Evolutionary conservation across 345 rosid species (phyloP).

Genomic region (Salix arbutifolia): DNA sequence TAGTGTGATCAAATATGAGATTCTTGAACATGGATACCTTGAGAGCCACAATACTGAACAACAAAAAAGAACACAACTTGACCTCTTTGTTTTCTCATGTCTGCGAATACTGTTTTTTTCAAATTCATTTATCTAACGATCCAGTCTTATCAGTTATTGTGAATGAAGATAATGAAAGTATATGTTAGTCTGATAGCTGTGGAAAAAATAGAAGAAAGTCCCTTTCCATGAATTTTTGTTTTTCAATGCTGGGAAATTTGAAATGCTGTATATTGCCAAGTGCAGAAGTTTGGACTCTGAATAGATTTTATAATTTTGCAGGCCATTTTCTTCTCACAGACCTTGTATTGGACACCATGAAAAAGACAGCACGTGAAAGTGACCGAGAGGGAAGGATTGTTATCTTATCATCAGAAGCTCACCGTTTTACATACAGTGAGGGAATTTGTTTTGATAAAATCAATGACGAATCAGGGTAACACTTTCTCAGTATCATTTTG

Average conservation of each 20-base stretch:
- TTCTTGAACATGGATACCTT: background rate
- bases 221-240: background rate
- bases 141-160: background rate
- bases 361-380: slow-evolving; percentile 36
- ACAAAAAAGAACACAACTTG: background rate
- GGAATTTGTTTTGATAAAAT: slow-evolving; percentile 45
- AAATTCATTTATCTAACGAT: background rate
- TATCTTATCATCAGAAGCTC: slow-evolving; percentile 37
- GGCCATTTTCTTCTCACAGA: slow-evolving; percentile 54
- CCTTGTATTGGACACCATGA: slow-evolving; percentile 45
- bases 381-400: slow-evolving; percentile 47
- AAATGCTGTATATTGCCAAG: background rate
- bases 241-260: background rate
- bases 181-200: background rate
- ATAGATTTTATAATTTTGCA: slow-evolving; percentile 18
- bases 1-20: background rate
- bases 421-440: slow-evolving; percentile 33
- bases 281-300: background rate
- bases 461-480: slow-evolving; percentile 40
- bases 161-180: background rate
- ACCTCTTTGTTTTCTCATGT: background rate
- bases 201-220: background rate
- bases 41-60: background rate
- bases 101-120: background rate
- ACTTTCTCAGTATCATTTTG: background rate